A percentile compares a stretch with the other conserved stretches of the same genome.
phyloP scores from a whole-genome alignment of 805 yeast species.

The Ogataea thermomethanolica region DNA sequence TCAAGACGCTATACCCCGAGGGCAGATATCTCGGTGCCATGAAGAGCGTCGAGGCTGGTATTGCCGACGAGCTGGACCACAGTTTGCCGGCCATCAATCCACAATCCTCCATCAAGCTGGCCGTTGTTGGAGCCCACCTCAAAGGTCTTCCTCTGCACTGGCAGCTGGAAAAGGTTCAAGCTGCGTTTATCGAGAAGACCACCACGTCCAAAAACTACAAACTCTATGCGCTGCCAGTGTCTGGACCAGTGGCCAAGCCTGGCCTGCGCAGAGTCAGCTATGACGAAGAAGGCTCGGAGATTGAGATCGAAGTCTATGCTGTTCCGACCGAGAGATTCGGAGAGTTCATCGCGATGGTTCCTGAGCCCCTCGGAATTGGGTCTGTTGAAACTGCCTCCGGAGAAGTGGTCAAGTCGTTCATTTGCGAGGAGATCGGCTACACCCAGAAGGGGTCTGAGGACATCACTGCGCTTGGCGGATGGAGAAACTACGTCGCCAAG shows the following conservation, averaged over 20 bases:
- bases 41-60: conserved; percentile 22
- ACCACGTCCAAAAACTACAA: conserved; percentile 69
- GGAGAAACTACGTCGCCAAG: conserved; percentile 59
- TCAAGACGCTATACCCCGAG: conserved; percentile 44
- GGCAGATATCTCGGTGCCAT: conserved; percentile 56
- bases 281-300: conserved; percentile 49
- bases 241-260: conserved; percentile 84
- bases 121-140: conserved; percentile 96
- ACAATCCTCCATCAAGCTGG: conserved; percentile 55
- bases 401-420: conserved; percentile 84
- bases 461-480: conserved; percentile 85
- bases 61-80: conserved; percentile 43
- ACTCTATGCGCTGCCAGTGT: conserved; percentile 76
- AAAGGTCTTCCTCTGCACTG: conserved; percentile 87
- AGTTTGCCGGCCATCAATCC: conserved; percentile 43
- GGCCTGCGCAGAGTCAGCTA: conserved; percentile 69
- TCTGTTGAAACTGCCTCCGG: conserved; percentile 81
- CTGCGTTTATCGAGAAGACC: conserved; percentile 62
- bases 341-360: conserved; percentile 79
- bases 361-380: conserved; percentile 94
- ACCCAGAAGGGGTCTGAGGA: conserved; percentile 67
- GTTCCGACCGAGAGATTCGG: conserved; percentile 80
- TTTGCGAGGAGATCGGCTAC: conserved; percentile 91
- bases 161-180: conserved; percentile 86
- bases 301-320: conserved; percentile 78